Evolutionary conservation across 768 basidiomycete species (phyloP).

Genomic region (Tricholoma terreum): DNA sequence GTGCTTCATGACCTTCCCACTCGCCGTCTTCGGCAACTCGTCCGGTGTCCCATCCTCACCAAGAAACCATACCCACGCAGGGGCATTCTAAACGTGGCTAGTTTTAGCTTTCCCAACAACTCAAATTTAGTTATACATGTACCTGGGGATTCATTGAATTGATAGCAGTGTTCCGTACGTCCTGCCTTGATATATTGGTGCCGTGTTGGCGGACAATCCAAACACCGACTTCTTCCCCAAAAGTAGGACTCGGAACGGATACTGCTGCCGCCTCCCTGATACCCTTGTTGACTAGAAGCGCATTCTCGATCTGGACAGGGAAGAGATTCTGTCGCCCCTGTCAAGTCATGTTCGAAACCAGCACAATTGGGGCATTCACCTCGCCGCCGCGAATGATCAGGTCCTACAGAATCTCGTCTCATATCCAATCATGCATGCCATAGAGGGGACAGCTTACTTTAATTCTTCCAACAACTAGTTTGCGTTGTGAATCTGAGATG

Average conservation of each 20-base stretch:
- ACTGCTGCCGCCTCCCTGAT: conserved; percentile 75
- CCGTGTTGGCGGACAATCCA: conserved; percentile 63
- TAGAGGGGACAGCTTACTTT: conserved; percentile 49
- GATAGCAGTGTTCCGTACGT: conserved; percentile 52
- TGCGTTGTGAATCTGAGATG: background rate
- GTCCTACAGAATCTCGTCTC: conserved; percentile 41
- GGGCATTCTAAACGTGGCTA: conserved; percentile 54
- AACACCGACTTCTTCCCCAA: conserved; percentile 78
- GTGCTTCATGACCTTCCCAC: conserved; percentile 86
- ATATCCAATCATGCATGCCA: background rate
- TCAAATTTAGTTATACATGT: conserved; percentile 9
- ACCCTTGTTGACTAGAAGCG: conserved; percentile 47
- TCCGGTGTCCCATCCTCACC: conserved; percentile 56
- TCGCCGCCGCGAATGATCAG: conserved; percentile 87
- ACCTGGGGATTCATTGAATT: conserved; percentile 80
- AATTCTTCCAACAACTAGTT: conserved; percentile 70
- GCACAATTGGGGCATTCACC: conserved; percentile 32
- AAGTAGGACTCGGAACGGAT: conserved; percentile 63
- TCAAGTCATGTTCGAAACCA: background rate
- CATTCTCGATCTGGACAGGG: conserved; percentile 83
- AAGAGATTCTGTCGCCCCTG: conserved; percentile 61
- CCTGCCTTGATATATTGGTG: conserved; percentile 41
- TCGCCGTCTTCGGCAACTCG: conserved; percentile 81
- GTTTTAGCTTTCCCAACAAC: background rate
- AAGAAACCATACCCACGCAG: conserved; percentile 81